Percentiles rank a stretch among this genome's conserved stretches.
Evolutionary conservation across 306 rosid species (phyloP).

Genomic region (Inga oerstediana): DNA sequence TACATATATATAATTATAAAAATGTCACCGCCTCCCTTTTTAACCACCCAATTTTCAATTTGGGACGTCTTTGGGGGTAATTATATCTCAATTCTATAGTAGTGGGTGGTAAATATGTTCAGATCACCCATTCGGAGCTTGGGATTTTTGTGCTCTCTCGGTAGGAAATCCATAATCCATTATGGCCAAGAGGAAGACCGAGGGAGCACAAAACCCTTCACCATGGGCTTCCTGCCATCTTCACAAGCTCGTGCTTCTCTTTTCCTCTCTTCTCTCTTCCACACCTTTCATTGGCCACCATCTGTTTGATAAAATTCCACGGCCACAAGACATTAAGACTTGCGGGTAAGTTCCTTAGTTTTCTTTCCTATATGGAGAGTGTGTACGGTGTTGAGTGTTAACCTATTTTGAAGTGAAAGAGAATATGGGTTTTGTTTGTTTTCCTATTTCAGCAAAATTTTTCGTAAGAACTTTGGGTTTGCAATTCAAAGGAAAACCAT

Average conservation of each 20-base stretch:
- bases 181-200: no score
- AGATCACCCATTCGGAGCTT: no score
- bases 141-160: no score
- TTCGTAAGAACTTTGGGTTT: neutral
- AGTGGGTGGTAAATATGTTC: no score
- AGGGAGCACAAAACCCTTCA: neutral
- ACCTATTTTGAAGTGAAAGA: neutral
- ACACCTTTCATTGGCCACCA: slow-evolving; percentile 2
- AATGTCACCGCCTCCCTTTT: no score
- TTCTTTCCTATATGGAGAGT: neutral
- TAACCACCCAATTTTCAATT: no score
- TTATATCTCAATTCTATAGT: no score
- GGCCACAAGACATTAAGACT: neutral
- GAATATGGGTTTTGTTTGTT: slow-evolving; percentile 1
- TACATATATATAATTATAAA: no score
- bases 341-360: slow-evolving; percentile 1
- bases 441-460: slow-evolving; percentile 37
- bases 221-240: neutral
- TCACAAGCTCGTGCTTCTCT: slow-evolving; percentile 6
- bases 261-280: neutral
- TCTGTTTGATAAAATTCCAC: slow-evolving; percentile 13
- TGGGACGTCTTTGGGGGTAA: no score
- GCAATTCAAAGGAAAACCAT: slow-evolving; percentile 15
- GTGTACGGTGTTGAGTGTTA: neutral
- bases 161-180: no score